Conservation (phyloP, 2,329 filamentous ascomycete genomes). For the Akanthomyces uredinophilus region DNA sequence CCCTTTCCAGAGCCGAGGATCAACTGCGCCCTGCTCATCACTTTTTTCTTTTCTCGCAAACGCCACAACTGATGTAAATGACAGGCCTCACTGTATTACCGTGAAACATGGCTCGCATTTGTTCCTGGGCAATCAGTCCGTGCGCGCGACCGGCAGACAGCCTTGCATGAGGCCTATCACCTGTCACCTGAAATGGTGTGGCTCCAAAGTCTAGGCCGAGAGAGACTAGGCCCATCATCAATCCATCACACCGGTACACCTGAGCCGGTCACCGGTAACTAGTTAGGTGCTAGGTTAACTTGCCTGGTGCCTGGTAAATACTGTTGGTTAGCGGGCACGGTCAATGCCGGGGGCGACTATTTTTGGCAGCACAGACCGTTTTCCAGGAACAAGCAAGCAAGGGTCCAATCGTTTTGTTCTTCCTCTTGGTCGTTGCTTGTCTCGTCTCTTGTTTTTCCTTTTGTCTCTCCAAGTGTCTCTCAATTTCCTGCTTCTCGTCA, state of each 20-base stretch:
- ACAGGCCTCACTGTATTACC: slow-evolving; percentile 1
- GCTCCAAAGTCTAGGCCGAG: too few species aligned
- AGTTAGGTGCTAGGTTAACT: too few species aligned
- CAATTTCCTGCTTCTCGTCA: not conserved
- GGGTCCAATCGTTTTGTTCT: not conserved
- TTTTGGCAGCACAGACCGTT: not conserved
- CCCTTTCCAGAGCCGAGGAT: slow-evolving; percentile 4
- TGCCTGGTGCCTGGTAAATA: too few species aligned
- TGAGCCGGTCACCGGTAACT: too few species aligned
- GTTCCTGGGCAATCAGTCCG: slow-evolving; percentile 10
- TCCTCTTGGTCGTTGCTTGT: not conserved
- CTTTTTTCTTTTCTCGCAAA: not conserved
- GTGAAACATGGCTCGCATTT: slow-evolving; percentile 6
- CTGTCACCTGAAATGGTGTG: slow-evolving; percentile 3
- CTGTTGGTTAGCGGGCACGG: not conserved
- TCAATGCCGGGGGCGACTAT: not conserved
- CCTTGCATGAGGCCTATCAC: not conserved
- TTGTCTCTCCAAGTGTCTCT: not conserved
- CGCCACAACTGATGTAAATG: slow-evolving; percentile 9
- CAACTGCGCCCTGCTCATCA: not conserved
- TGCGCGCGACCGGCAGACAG: not conserved
- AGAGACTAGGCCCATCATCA: not conserved
- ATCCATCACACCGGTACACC: slow-evolving; percentile 8
- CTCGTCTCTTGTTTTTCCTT: not conserved
- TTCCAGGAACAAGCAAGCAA: not conserved